Percentiles rank a stretch among this genome's conserved stretches.
Evolutionary conservation across 2,329 filamentous ascomycete genomes (phyloP).

Genomic region (Colletotrichum scovillei): DNA sequence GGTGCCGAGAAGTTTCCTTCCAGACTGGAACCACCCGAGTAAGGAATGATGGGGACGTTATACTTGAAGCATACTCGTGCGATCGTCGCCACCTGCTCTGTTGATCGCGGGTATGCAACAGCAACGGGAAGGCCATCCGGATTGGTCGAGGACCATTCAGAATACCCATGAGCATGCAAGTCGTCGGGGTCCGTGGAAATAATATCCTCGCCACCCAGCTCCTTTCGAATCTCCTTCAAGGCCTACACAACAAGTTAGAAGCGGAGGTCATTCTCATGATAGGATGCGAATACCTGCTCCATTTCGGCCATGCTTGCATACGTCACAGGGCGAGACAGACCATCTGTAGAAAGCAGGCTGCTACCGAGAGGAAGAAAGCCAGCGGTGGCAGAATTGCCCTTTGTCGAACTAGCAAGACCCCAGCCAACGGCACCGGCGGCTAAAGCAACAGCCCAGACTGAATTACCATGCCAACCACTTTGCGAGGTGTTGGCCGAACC

Average conservation of each 20-base stretch:
- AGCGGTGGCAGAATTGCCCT: constrained; percentile 15
- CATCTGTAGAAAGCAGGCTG: constrained; percentile 43
- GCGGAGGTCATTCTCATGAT: background rate
- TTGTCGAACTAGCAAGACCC: constrained; percentile 49
- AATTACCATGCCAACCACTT: constrained; percentile 44
- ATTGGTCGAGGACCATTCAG: constrained; percentile 74
- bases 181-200: constrained; percentile 74
- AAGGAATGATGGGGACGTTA: constrained; percentile 86
- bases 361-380: constrained; percentile 35
- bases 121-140: constrained; percentile 70
- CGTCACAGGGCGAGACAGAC: constrained; percentile 40
- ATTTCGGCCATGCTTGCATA: constrained; percentile 55
- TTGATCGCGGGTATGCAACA: constrained; percentile 72
- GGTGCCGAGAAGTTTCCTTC: constrained; percentile 93
- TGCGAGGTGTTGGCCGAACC: constrained; percentile 17
- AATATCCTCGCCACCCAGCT: constrained; percentile 61
- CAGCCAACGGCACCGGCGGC: constrained; percentile 54
- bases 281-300: constrained; percentile 38
- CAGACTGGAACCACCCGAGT: constrained; percentile 85
- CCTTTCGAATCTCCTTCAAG: constrained; percentile 63
- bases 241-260: constrained; percentile 53
- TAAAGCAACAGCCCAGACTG: constrained; percentile 51
- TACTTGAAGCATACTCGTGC: constrained; percentile 80
- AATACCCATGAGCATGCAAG: constrained; percentile 72
- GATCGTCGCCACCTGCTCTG: constrained; percentile 69